Conservation (phyloP, 768 basidiomycete genomes). For the Rhodotorula diobovata region DNA sequence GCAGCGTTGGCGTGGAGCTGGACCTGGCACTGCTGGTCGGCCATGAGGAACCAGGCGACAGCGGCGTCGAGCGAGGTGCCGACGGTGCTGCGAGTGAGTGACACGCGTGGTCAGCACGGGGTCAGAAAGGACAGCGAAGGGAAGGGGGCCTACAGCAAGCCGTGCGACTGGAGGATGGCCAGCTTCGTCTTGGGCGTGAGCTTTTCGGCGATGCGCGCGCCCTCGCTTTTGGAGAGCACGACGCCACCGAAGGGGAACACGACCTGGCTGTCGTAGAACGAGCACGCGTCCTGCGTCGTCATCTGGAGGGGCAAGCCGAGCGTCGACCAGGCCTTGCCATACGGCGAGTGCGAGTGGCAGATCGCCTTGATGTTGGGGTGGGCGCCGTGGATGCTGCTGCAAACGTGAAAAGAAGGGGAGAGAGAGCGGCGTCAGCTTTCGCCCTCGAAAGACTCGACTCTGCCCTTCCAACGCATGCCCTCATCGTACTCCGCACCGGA, state of each 20-base stretch:
- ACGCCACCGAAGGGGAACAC: conserved; percentile 55
- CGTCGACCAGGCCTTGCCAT: conserved; percentile 56
- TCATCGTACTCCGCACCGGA: no score
- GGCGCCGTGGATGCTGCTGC: not conserved
- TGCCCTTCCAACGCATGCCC: no score
- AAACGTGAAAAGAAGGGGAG: no score
- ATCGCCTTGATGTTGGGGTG: conserved; percentile 52
- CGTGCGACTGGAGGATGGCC: conserved; percentile 45
- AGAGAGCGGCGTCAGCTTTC: conserved; percentile 40
- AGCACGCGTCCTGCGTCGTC: conserved; percentile 50
- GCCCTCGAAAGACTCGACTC: no score
- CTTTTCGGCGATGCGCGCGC: conserved; percentile 50
- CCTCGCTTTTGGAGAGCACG: conserved; percentile 54
- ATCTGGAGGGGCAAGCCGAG: conserved; percentile 52
- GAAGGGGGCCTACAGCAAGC: conserved; percentile 36
- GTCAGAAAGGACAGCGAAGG: not conserved
- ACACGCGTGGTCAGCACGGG: not conserved
- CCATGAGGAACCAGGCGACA: conserved; percentile 27
- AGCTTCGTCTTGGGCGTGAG: conserved; percentile 43
- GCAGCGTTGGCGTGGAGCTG: conserved; percentile 54
- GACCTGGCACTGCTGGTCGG: conserved; percentile 54
- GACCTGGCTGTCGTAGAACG: conserved; percentile 49
- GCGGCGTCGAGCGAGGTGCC: conserved; percentile 26
- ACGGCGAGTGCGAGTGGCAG: conserved; percentile 32
- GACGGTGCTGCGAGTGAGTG: conserved; percentile 16